Conservation (phyloP, 495 filamentous ascomycete genomes). For the Penicillium angulare region DNA sequence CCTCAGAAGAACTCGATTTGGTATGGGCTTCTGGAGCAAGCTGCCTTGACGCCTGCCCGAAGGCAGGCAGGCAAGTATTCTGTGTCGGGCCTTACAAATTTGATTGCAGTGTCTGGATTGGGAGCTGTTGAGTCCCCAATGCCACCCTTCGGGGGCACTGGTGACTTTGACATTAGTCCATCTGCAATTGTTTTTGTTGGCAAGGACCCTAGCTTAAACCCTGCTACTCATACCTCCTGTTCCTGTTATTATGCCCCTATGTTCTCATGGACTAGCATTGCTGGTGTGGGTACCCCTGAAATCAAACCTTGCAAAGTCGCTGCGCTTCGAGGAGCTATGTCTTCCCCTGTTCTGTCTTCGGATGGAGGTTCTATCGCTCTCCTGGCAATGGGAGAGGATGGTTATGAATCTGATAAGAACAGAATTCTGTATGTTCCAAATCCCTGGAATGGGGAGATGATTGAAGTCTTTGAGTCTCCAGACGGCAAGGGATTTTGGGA, state of each 20-base stretch:
- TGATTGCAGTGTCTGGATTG: conserved; percentile 43
- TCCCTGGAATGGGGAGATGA: conserved; percentile 52
- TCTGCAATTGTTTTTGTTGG: conserved; percentile 74
- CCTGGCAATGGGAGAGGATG: conserved; percentile 71
- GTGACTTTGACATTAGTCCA: conserved; percentile 57
- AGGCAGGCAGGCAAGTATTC: conserved; percentile 42
- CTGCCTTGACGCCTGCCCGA: conserved; percentile 36
- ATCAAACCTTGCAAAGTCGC: conserved; percentile 36
- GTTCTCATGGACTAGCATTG: conserved; percentile 53
- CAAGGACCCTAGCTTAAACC: conserved; percentile 75
- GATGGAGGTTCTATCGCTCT: conserved; percentile 75
- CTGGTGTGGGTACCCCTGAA: conserved; percentile 44
- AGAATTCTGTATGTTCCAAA: conserved; percentile 67
- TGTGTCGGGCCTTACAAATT: conserved; percentile 48
- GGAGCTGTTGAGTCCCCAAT: conserved; percentile 52
- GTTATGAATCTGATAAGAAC: conserved; percentile 90
- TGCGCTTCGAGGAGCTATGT: conserved; percentile 66
- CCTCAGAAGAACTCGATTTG: conserved; percentile 71
- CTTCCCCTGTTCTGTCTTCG: conserved; percentile 72
- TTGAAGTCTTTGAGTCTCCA: conserved; percentile 60
- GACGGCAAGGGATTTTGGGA: conserved; percentile 68
- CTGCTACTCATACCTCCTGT: conserved; percentile 78
- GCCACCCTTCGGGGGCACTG: conserved; percentile 57
- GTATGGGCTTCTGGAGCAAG: conserved; percentile 61
- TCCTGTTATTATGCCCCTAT: conserved; percentile 63